phyloP scores from a whole-genome alignment of 2,329 filamentous ascomycete genomes.

The Coccinonectria pachysandricola region DNA sequence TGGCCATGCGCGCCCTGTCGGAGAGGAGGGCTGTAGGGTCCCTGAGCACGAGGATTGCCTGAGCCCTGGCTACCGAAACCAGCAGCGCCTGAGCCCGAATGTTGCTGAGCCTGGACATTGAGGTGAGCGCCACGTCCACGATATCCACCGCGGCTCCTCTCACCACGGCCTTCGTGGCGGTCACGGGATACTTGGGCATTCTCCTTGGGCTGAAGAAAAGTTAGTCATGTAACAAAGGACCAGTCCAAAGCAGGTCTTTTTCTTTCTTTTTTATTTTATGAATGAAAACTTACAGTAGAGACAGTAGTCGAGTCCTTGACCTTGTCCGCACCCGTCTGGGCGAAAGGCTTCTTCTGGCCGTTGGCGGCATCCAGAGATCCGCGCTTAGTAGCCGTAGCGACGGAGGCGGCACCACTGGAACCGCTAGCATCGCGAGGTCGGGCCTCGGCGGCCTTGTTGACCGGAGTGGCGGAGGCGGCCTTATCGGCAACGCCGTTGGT shows the following conservation, averaged over 20 bases:
- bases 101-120: conserved; percentile 26
- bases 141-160: conserved; percentile 34
- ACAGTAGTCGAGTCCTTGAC: conserved; percentile 29
- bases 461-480: conserved; percentile 16
- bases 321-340: conserved; percentile 26
- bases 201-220: conserved; percentile 13
- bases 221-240: no score
- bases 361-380: conserved; percentile 30
- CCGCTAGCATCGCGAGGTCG: conserved; percentile 27
- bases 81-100: conserved; percentile 13
- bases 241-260: no score
- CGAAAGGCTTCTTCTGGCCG: conserved; percentile 33
- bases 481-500: conserved; percentile 28
- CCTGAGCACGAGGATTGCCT: conserved; percentile 23
- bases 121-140: conserved; percentile 35
- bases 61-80: conserved; percentile 27
- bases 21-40: conserved; percentile 34
- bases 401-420: conserved; percentile 25
- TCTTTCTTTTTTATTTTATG: no score
- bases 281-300: conserved; percentile 33
- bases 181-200: conserved; percentile 18
- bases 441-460: conserved; percentile 23
- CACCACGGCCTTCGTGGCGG: conserved; percentile 28
- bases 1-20: conserved; percentile 29
- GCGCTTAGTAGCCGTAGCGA: conserved; percentile 33